Percentiles rank a stretch among this genome's conserved stretches.
Evolutionary conservation across 495 filamentous ascomycete species (phyloP).

Genomic region (Penicillium antarcticum): DNA sequence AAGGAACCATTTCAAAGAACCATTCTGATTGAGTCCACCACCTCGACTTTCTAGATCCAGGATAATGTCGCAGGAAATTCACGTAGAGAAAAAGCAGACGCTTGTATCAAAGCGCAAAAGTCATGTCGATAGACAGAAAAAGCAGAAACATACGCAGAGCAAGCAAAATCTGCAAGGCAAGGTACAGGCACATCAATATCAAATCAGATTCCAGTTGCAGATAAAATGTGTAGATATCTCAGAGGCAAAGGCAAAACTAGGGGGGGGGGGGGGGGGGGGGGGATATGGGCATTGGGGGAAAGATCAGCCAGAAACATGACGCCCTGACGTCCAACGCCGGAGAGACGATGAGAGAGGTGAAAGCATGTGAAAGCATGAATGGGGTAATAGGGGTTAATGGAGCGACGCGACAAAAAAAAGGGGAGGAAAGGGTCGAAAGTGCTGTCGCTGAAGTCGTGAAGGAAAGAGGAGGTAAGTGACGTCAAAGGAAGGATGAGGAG

Average conservation of each 20-base stretch:
- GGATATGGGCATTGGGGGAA: conserved; percentile 24
- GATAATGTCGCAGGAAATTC: not conserved
- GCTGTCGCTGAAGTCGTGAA: conserved; percentile 23
- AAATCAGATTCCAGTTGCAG: conserved; percentile 10
- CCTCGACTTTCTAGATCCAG: conserved; percentile 18
- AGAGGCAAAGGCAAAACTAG: conserved; percentile 9
- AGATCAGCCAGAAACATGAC: conserved; percentile 42
- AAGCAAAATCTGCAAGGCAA: conserved; percentile 10
- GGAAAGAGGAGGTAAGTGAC: conserved; percentile 18
- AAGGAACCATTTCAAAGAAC: not conserved
- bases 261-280: conserved; percentile 20
- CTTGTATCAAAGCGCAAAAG: conserved; percentile 1
- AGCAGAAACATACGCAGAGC: conserved; percentile 1
- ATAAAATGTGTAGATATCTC: not conserved
- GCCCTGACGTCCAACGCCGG: conserved; percentile 48
- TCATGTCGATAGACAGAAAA: conserved; percentile 3
- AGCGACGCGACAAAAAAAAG: conserved; percentile 14
- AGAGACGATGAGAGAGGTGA: conserved; percentile 35
- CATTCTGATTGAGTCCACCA: conserved; percentile 9
- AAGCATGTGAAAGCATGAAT: conserved; percentile 37
- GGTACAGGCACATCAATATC: conserved; percentile 15
- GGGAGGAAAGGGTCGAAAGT: conserved; percentile 18
- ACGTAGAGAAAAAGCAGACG: conserved; percentile 6
- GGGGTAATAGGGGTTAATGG: conserved; percentile 15
- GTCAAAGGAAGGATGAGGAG: too few species aligned